Percentiles rank a stretch among this genome's conserved stretches.
These are phyloP conservation scores for Delphinella strobiligena DNA, from an alignment of 2,329 filamentous ascomycete genomes.

Conservation along the genomic window DNA sequence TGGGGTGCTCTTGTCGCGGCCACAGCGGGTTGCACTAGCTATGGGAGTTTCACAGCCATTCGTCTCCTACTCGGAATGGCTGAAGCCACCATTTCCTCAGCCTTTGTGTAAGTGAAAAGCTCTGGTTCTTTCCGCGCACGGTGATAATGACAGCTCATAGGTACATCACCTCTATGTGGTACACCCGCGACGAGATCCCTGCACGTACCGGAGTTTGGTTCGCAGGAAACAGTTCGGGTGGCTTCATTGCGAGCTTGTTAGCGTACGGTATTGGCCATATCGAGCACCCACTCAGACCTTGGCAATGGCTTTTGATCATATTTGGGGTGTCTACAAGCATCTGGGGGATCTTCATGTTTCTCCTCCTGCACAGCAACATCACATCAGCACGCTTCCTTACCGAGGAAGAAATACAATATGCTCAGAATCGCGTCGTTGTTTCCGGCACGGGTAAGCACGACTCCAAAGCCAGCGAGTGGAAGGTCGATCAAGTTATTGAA, in stretches of 20 bases:
- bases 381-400: constrained; percentile 19
- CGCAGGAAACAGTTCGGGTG: constrained; percentile 37
- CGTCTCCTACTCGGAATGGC: constrained; percentile 29
- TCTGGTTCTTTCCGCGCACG: background rate
- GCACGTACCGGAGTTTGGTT: constrained; percentile 41
- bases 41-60: constrained; percentile 23
- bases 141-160: constrained; percentile 15
- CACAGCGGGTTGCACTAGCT: constrained; percentile 23
- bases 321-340: constrained; percentile 25
- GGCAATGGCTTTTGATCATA: constrained; percentile 26
- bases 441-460: constrained; percentile 22
- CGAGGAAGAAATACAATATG: constrained; percentile 19
- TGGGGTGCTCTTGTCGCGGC: constrained; percentile 23
- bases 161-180: constrained; percentile 42
- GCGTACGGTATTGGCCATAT: constrained; percentile 38
- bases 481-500: constrained; percentile 19
- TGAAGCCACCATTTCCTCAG: constrained; percentile 33
- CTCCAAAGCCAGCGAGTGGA: constrained; percentile 12
- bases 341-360: constrained; percentile 20
- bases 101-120: constrained; percentile 22
- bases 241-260: constrained; percentile 42
- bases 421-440: constrained; percentile 18
- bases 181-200: constrained; percentile 40
- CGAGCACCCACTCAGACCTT: constrained; percentile 19
- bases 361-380: constrained; percentile 27